These are phyloP conservation scores for Kuraishia cidri DNA, from an alignment of 805 yeast species.

Conservation along the genomic window DNA sequence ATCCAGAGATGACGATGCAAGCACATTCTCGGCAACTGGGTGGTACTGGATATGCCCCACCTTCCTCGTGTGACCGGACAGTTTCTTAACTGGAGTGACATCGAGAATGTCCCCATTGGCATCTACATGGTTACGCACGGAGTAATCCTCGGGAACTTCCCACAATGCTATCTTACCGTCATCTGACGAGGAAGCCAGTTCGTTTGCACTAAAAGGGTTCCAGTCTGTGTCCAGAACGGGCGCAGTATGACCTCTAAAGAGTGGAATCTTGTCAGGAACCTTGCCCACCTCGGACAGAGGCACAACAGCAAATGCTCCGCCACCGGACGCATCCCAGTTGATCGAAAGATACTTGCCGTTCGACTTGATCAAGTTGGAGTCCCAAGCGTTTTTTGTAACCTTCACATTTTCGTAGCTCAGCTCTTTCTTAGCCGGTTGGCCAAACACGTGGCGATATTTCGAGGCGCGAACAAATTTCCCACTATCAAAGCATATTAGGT, in stretches of 20 bases:
- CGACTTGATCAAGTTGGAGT: slow-evolving; percentile 79
- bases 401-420: slow-evolving; percentile 66
- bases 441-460: slow-evolving; percentile 92
- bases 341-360: slow-evolving; percentile 82
- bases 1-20: slow-evolving; percentile 89
- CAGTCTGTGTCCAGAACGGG: slow-evolving; percentile 93
- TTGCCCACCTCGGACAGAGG: slow-evolving; percentile 85
- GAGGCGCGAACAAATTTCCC: slow-evolving; percentile 94
- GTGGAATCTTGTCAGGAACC: slow-evolving; percentile 86
- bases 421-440: slow-evolving; percentile 74
- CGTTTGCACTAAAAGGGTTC: slow-evolving; percentile 78
- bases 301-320: slow-evolving; percentile 94
- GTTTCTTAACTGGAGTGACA: slow-evolving; percentile 57
- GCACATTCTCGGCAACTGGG: slow-evolving; percentile 78
- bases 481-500: too few relatives aligned
- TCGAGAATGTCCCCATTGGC: slow-evolving; percentile 53
- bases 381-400: slow-evolving; percentile 91
- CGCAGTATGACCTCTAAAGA: slow-evolving; percentile 94
- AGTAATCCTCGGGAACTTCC: slow-evolving; percentile 79
- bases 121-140: slow-evolving; percentile 52
- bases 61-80: slow-evolving; percentile 85
- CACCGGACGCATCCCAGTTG: slow-evolving; percentile 93
- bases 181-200: slow-evolving; percentile 74
- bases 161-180: slow-evolving; percentile 76
- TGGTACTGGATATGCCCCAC: slow-evolving; percentile 89